Base-by-base conservation (phyloP, 148 eudicot species). In the Nepenthes mirabilis region DNA sequence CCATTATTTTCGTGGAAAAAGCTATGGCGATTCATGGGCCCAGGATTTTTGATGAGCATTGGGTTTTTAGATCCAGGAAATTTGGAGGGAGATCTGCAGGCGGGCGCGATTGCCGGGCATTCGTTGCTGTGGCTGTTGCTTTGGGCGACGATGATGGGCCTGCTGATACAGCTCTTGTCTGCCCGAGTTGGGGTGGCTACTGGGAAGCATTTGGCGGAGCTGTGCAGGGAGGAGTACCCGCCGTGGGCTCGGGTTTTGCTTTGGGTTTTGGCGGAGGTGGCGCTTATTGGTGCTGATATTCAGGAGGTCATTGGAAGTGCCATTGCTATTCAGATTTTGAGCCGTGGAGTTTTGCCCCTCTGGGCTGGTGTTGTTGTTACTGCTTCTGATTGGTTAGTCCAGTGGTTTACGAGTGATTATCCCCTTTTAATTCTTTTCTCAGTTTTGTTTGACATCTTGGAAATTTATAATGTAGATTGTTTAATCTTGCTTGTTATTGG, bases 271-370 rank as follows among this genome's bases (percentile, higher is more conserved):
- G 90, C 93, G 2, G 97, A 91, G 77, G 52, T 91, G 50, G 95
- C 97, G 0, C 67, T 90, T 40, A 82, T 90, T 58, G 97, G 82
- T 14, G 91, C 95, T 9, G 97, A 90, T 87, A 90, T 90, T 68
- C 97, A 90, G 65, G 97, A 90, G 71, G 97, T 90, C 14, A 90
- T 90, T 55, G 97, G 97, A 33, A 87, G 85, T 67, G 97, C 97
- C 9, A 90, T 90, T 66, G 97, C 95, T 5, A 82, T 90, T 55
- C 79, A 81, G 79, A 87, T 87, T 54, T 74, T 91, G 33, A 91
- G 95, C 56, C 71, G 72, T 48, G 95, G 95, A 32, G 68, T 72
- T 55, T 61, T 91, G 43, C 97, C 97, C 11, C 68, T 91, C 45
- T 91, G 97, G 97, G 86, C 78, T 72, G 91, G 97, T 60, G 97